Evolutionary conservation across 257 asterid genomes (phyloP), one percentile per base, ranked within the genome.

Genomic region (Solanum commersonii): DNA sequence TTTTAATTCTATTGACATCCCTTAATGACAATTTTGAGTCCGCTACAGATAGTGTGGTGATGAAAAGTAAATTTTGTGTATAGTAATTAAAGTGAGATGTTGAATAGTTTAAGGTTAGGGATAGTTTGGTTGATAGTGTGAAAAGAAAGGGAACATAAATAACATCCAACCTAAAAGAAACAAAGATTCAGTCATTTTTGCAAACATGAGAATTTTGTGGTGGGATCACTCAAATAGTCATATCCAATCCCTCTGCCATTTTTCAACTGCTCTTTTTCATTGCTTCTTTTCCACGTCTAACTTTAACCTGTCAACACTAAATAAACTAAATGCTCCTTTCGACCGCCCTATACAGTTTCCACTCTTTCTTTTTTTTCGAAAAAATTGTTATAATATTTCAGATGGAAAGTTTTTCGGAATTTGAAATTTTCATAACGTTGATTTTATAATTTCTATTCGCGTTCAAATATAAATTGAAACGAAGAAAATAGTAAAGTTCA

Each of bases 211-310:
- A 44, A 79, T 46, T 27, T 44, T 29, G 13, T 40, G 85, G 85
- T 44, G 67, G 40, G 40, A 34, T 7, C 86, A 27, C 85, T 46
- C 70, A 49, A 82, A 82, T 31, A 16, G 86, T 82, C 82, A 74
- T 10, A 27, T 33, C 52, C 42, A 60, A 34, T 14, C 44, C 40
- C 29, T 56, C 56, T 83, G 15, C 20, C 40, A 12, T 16, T 8
- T 60, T 22, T 79, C 70, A 82, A 77, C 84, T 65, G 84, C 84
- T 70, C 56, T 46, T n/a, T 83, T 85, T 88, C 77, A 31, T 74
- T 35, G 91, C 93, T 90, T 90, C 89, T 91, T 89, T 91, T 90
- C 88, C 92, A 90, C 92, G 92, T 89, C 83, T 90, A 86, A 91
- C 92, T 79, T 38, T 63, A 63, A n/a, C 71, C 16, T 63, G 71